A percentile compares a stretch with the other conserved stretches of the same genome.
These are phyloP conservation scores for Combretum micranthum DNA, from an alignment of 345 rosid species.

Conservation along the genomic window DNA sequence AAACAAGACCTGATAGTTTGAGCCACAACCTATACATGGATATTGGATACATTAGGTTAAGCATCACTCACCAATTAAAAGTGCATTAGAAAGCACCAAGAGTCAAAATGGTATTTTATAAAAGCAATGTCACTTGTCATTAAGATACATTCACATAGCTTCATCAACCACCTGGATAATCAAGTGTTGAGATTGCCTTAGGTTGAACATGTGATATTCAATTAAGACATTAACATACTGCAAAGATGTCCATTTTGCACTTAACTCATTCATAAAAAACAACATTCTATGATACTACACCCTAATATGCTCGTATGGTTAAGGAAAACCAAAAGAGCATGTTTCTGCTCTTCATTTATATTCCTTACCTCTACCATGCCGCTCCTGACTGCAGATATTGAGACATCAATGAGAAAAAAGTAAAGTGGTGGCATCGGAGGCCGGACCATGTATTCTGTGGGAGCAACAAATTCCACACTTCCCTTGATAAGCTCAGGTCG, in stretches of 20 bases:
- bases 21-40: conserved; percentile 65
- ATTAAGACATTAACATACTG: neutral
- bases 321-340: conserved; percentile 5
- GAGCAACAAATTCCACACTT: conserved; percentile 94
- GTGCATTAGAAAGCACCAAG: no score
- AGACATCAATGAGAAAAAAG: conserved; percentile 96
- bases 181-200: no score
- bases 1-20: conserved; percentile 89
- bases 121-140: no score
- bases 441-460: conserved; percentile 99
- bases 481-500: conserved; percentile 95
- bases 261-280: neutral
- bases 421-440: conserved; percentile 98
- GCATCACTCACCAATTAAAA: neutral
- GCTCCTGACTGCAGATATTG: conserved; percentile 79
- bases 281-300: no score
- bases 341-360: neutral
- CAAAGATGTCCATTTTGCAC: neutral
- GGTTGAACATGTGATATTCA: neutral
- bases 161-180: no score
- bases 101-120: no score
- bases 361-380: conserved; percentile 94
- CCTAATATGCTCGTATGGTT: neutral
- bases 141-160: no score
- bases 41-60: neutral